These are phyloP conservation scores for Cicer judaicum DNA, from an alignment of 306 rosid species.

Conservation along the genomic window DNA sequence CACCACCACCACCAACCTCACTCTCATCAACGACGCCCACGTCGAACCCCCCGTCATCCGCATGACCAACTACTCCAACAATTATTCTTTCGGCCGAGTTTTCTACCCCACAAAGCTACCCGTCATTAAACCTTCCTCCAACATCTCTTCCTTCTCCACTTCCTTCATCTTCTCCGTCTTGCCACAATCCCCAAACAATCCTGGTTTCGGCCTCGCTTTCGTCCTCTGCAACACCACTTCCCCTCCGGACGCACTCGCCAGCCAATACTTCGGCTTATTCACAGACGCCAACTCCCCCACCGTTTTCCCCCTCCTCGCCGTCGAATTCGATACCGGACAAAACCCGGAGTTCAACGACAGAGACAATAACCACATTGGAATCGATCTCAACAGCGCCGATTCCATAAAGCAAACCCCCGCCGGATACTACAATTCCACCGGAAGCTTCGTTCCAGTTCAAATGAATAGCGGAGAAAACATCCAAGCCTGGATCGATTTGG, in stretches of 20 bases:
- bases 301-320: constrained; percentile 69
- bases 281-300: constrained; percentile 52
- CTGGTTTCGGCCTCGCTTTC: constrained; percentile 88
- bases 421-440: constrained; percentile 66
- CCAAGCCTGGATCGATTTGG: constrained; percentile 81
- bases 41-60: constrained; percentile 65
- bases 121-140: constrained; percentile 38
- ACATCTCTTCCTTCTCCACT: constrained; percentile 72
- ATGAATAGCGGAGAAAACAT: constrained; percentile 74
- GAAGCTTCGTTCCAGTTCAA: constrained; percentile 57
- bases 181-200: constrained; percentile 64
- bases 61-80: constrained; percentile 76
- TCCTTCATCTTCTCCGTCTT: constrained; percentile 81
- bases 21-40: constrained; percentile 67
- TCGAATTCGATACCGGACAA: constrained; percentile 82
- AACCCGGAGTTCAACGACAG: constrained; percentile 85
- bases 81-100: constrained; percentile 63
- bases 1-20: constrained; percentile 54
- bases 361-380: constrained; percentile 77
- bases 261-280: constrained; percentile 92
- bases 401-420: constrained; percentile 38
- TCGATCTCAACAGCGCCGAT: constrained; percentile 64
- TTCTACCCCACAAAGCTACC: constrained; percentile 55
- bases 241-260: constrained; percentile 71
- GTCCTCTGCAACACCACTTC: constrained; percentile 69